These are phyloP conservation scores for Eucalyptus grandis DNA, from an alignment of 345 rosid genomes.

Conservation along the genomic window DNA sequence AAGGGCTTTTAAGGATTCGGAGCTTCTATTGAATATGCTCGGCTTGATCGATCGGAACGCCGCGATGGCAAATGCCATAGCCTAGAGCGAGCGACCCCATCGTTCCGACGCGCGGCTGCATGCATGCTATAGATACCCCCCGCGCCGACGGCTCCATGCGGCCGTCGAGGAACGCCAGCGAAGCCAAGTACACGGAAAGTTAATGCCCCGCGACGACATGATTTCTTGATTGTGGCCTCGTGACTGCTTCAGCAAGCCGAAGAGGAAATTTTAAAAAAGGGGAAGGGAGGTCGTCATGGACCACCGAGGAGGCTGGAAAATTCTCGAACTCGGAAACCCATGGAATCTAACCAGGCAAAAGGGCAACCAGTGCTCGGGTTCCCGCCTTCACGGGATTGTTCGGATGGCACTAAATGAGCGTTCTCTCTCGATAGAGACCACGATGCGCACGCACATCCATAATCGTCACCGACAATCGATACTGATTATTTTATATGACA, in stretches of 20 bases:
- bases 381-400: background rate
- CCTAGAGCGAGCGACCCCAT: background rate
- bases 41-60: background rate
- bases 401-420: background rate
- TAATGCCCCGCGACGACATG: background rate
- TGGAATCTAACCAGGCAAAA: background rate
- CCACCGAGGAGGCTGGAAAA: background rate
- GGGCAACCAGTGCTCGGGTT: background rate
- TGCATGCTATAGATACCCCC: background rate
- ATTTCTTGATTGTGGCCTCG: background rate
- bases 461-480: background rate
- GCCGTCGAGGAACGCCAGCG: background rate
- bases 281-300: background rate
- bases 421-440: background rate
- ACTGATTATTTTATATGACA: fast-evolving
- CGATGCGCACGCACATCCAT: background rate
- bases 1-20: background rate
- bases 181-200: background rate
- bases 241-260: background rate
- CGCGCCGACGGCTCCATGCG: background rate
- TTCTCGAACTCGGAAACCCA: background rate
- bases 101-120: background rate
- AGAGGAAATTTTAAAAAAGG: background rate
- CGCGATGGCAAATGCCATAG: background rate
- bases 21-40: background rate